Evolutionary conservation across 2,329 filamentous ascomycete genomes (phyloP), one percentile per base, ranked within the genome.

Genomic region (Aspergillus flavus): DNA sequence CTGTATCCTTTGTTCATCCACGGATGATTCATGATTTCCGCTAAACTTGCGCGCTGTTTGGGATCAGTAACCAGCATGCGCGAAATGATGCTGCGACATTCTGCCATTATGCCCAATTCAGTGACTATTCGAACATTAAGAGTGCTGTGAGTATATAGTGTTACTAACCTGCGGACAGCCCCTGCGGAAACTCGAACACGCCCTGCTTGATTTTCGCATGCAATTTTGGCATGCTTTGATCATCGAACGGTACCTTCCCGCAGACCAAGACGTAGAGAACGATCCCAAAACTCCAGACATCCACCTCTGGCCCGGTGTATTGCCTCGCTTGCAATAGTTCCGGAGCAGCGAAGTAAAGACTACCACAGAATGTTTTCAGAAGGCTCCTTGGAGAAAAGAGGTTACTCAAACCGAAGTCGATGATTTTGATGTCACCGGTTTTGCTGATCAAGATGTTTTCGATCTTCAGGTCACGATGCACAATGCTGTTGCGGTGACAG

Each of bases 401-500:
- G 73, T 99, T 99, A 82, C 94, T 98, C 60, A 99, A 84, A 34
- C 94, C 95, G 77, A 99, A 99, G 76, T 99, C 95, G 70, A 99
- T 99, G 72, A 99, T 98, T 77, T 98, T 98, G 80, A 99, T 99
- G 75, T 99, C 95, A 46, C 95, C 95, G 2, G 92, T 97, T 83
- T 98, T 98, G 84, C 93, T 97, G 81, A 99, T 99, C 65, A 99
- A 86, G 60, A 99, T 99, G 76, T 99, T 99, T 79, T 98, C 95
- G 70, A 99, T 99, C 84, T 99, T 99, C 69, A 99, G 81, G 76
- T 99, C 95, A 57, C 95, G 89, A 78, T 99, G 95, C 28, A 98
- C 95, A 69, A 99, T 98, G 79, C 93, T 97, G 82, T 99, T 98
- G 65, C 94, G 89, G 78, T 99, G 95, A 76, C 94, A 97, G 80